Percentiles rank a stretch among this genome's conserved stretches.
phyloP scores from a whole-genome alignment of 2,329 filamentous ascomycete genomes.

The Ampelomyces quisqualis region DNA sequence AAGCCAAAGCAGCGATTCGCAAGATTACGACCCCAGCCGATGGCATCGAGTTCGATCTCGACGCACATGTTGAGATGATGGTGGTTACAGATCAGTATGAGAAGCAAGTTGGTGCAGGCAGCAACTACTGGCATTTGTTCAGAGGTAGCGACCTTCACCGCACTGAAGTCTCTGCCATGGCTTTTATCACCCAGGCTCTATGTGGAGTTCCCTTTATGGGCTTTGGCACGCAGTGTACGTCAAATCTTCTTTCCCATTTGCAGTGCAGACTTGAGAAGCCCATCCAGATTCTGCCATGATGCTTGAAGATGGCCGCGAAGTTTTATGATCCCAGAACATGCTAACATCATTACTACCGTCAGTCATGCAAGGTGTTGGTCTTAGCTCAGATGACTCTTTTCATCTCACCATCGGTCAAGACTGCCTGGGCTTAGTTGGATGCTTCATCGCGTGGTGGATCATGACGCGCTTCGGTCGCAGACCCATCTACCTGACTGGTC shows the following conservation, averaged over 20 bases:
- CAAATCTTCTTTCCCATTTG: no score
- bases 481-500: conserved; percentile 69
- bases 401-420: conserved; percentile 27
- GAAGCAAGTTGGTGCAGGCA: conserved; percentile 63
- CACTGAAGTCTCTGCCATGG: conserved; percentile 65
- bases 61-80: conserved; percentile 77
- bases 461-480: conserved; percentile 77
- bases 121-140: conserved; percentile 79
- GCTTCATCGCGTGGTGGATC: conserved; percentile 75
- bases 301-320: no score
- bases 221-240: conserved; percentile 28
- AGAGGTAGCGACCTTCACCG: conserved; percentile 71
- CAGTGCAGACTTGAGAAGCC: no score
- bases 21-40: conserved; percentile 58
- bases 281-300: no score
- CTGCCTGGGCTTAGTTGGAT: conserved; percentile 46
- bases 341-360: no score
- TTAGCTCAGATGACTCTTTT: conserved; percentile 26
- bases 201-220: conserved; percentile 30
- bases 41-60: conserved; percentile 41
- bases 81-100: conserved; percentile 79
- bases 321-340: no score
- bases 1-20: conserved; percentile 64
- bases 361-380: conserved; percentile 23
- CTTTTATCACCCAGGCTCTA: conserved; percentile 47